Percentiles rank a stretch among this genome's conserved stretches.
These are phyloP conservation scores for Lachnellula hyalina DNA, from an alignment of 2,329 filamentous ascomycete species.

Conservation along the genomic window DNA sequence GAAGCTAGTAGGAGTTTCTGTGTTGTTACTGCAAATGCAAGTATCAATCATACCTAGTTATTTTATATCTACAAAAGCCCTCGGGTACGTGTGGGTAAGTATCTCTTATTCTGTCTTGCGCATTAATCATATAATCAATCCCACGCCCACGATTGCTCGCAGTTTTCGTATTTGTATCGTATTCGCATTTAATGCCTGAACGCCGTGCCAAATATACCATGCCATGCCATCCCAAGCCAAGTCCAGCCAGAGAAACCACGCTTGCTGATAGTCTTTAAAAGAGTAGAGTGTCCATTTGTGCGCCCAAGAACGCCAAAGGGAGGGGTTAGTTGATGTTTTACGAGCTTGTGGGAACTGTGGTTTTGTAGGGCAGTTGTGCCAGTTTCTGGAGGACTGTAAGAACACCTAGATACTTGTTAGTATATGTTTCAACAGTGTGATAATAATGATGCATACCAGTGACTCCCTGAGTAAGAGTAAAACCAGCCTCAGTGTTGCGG, in stretches of 20 bases:
- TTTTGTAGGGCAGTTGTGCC: conserved; percentile 24
- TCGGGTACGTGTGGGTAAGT: not conserved
- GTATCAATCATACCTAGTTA: too few relatives aligned
- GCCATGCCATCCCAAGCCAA: too few relatives aligned
- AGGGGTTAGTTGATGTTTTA: not conserved
- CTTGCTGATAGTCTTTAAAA: not conserved
- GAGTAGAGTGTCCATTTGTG: not conserved
- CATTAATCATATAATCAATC: not conserved
- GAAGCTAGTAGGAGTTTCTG: too few relatives aligned
- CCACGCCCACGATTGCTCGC: not conserved
- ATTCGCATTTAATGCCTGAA: not conserved
- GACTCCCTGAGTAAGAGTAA: conserved; percentile 84
- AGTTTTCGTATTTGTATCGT: not conserved
- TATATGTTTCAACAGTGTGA: not conserved
- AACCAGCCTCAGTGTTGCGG: conserved; percentile 80
- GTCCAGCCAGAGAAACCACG: too few relatives aligned
- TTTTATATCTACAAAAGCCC: not conserved
- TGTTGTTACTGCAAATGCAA: too few relatives aligned
- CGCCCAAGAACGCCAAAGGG: not conserved
- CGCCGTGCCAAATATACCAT: not conserved
- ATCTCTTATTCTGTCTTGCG: not conserved
- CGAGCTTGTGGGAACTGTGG: not conserved
- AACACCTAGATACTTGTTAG: conserved; percentile 31
- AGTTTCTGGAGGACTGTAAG: conserved; percentile 40
- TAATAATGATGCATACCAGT: conserved; percentile 58